These are phyloP conservation scores for Fagopyrum tataricum DNA, from an alignment of 148 eudicot genomes.

Conservation along the genomic window DNA sequence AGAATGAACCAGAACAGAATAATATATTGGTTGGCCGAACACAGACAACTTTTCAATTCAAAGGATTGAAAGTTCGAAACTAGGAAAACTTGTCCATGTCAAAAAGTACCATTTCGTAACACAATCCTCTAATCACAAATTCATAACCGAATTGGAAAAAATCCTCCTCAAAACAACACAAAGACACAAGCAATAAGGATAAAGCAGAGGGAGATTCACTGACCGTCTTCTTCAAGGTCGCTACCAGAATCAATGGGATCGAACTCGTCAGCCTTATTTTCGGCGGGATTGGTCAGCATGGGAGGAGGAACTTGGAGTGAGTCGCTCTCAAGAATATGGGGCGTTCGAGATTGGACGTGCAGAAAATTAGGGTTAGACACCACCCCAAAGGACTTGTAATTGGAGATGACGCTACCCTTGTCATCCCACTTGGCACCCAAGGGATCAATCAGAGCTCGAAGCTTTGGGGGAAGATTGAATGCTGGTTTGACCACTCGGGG, in stretches of 20 bases:
- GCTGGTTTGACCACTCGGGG: conserved; percentile 68
- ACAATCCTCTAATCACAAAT: too few relatives aligned
- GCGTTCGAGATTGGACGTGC: conserved; percentile 54
- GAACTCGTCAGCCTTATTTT: neutral
- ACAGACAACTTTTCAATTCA: neutral
- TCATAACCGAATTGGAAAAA: too few relatives aligned
- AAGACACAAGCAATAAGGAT: neutral
- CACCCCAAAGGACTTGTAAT: conserved; percentile 84
- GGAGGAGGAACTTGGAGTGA: conserved; percentile 64
- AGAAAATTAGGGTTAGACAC: conserved; percentile 86
- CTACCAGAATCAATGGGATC: neutral
- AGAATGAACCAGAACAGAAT: too few relatives aligned
- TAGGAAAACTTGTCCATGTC: neutral
- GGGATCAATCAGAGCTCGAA: conserved; percentile 51
- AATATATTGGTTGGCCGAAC: neutral
- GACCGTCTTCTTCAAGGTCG: neutral
- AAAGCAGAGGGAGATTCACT: neutral
- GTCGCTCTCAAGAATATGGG: conserved; percentile 60
- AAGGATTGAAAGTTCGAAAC: neutral
- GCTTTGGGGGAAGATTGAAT: conserved; percentile 78
- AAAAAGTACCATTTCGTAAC: neutral
- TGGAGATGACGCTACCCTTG: conserved; percentile 57
- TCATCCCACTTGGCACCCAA: conserved; percentile 67
- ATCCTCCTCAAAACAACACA: neutral
- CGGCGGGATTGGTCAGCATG: conserved; percentile 1